Conservation (phyloP, 306 rosid genomes). For the Lagenaria siceraria region DNA sequence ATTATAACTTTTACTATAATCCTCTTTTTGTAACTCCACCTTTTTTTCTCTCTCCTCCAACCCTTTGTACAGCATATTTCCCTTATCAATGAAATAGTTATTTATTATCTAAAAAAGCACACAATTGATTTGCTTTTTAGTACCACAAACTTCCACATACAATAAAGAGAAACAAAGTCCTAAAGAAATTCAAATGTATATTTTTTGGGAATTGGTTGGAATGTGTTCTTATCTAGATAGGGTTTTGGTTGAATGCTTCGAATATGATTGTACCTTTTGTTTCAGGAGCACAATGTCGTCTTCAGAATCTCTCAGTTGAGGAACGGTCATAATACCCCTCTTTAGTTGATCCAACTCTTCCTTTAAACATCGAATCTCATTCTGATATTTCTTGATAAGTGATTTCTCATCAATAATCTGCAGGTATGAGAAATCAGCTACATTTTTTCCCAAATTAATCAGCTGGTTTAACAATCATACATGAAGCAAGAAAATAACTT, state of each 20-base stretch:
- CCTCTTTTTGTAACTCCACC: background rate
- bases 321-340: slow-evolving; percentile 66
- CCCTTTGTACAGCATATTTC: background rate
- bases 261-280: slow-evolving; percentile 55
- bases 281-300: slow-evolving; percentile 68
- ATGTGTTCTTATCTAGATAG: too few species aligned
- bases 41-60: background rate
- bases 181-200: background rate
- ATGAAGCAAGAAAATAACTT: slow-evolving; percentile 6
- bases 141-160: background rate
- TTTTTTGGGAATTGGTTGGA: too few species aligned
- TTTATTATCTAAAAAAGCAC: background rate
- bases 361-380: slow-evolving; percentile 75
- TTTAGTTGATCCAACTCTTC: slow-evolving; percentile 86
- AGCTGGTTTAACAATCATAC: slow-evolving; percentile 10
- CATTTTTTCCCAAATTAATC: slow-evolving; percentile 2
- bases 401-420: slow-evolving; percentile 99
- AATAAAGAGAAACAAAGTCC: background rate
- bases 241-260: background rate
- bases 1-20: too few species aligned
- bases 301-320: slow-evolving; percentile 59
- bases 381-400: slow-evolving; percentile 92
- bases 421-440: slow-evolving; percentile 14
- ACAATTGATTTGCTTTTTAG: background rate
- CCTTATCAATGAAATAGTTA: background rate